These are phyloP conservation scores for Telopea speciosissima DNA, from an alignment of 177 flowering plant genomes.

Conservation along the genomic window DNA sequence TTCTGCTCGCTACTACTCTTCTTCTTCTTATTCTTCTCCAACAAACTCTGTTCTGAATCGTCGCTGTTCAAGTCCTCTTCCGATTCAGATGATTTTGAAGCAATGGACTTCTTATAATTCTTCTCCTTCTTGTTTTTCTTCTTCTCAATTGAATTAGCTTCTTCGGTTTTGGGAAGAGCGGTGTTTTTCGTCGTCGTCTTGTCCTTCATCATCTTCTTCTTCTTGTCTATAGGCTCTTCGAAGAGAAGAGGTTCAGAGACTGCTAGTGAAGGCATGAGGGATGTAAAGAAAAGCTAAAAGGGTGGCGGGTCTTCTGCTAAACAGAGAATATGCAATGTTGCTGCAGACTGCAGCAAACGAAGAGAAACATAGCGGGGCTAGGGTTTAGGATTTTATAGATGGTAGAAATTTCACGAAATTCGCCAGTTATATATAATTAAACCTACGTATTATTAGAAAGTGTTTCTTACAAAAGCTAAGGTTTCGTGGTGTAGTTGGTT, in stretches of 20 bases:
- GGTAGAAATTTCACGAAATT: background rate
- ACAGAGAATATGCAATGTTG: no score
- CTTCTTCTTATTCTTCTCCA: constrained; percentile 21
- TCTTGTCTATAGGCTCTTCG: background rate
- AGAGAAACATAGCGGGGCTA: background rate
- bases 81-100: background rate
- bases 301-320: background rate
- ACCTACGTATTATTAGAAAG: no score
- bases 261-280: background rate
- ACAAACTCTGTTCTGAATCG: background rate
- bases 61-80: constrained; percentile 6
- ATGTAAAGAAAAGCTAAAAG: background rate
- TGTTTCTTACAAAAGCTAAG: no score
- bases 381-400: background rate
- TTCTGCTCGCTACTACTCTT: constrained; percentile 30
- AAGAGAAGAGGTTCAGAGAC: background rate
- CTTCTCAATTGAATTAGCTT: background rate
- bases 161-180: background rate
- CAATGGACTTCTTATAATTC: background rate
- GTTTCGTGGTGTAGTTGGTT: constrained; percentile 58
- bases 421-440: no score
- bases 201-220: background rate
- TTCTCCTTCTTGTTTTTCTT: background rate
- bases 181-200: background rate
- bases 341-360: no score